Evolutionary conservation across 257 asterid species (phyloP), one percentile per base, ranked within the genome.

Genomic region (Cordia subcordata): DNA sequence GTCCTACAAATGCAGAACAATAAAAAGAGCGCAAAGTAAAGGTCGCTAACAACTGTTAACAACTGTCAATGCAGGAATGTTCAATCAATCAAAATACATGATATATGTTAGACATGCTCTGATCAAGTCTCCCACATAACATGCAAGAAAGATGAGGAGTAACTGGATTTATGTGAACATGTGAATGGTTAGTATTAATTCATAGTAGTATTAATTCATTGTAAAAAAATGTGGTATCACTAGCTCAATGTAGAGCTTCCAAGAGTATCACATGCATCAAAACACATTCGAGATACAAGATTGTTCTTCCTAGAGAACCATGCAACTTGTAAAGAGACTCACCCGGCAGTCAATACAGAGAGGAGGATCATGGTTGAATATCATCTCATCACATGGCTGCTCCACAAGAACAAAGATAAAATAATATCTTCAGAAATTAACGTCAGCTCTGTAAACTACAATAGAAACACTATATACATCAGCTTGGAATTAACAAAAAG

Each of bases 361-460:
- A 49, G 99, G 99, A 67, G 82, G 87, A 78, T 88, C 91, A 20
- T 88, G 96, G 85, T 88, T 92, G 82, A 88, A 92, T 72, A 88
- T 82, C 99, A 88, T 86, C 42, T 83, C 66, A 69, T 84, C 72
- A 75, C 99, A 92, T 33, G 86, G 94, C 99, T 92, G 96, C 81
- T 72, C 94, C 82, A 79, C 62, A 64, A 49, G 60, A 75, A 77
- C 38, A 58, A 58, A 53, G 50, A 53, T 63, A 57, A 67, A 58
- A 38, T 53, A 5, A 39, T 39, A 39, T 39, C 44, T 5, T 5
- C 44, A 39, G 8, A 39, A 39, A 39, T 39, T 12, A 39, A 39
- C 12, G 44, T 8, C 12, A 5, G 8, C 12, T 39, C 44, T 39
- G 44, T 12, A 42, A 6, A 27, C 35, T 27, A 27, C 35, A 27